These are phyloP conservation scores for Tetracladium setigerum DNA, from an alignment of 495 filamentous ascomycete species.

Conservation along the genomic window DNA sequence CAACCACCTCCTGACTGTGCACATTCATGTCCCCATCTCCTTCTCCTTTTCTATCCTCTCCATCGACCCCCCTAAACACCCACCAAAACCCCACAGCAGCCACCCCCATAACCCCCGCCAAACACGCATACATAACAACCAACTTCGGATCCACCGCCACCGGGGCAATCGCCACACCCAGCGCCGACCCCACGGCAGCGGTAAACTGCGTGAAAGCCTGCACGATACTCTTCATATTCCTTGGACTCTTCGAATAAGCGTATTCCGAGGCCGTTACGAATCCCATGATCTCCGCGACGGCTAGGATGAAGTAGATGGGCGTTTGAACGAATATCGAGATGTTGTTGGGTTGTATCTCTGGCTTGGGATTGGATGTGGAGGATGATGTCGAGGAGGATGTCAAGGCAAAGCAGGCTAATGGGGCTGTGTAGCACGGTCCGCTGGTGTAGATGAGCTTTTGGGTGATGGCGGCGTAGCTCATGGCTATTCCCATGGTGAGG, in stretches of 20 bases:
- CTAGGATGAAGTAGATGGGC: constrained; percentile 32
- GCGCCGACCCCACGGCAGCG: constrained; percentile 29
- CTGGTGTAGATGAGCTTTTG: constrained; percentile 40
- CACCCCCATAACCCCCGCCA: constrained; percentile 27
- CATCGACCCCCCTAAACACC: constrained; percentile 16
- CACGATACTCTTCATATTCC: constrained; percentile 32
- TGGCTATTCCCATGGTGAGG: constrained; percentile 31
- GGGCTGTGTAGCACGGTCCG: constrained; percentile 43
- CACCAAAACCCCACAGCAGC: constrained; percentile 25
- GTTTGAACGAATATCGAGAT: constrained; percentile 32
- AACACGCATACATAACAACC: constrained; percentile 36
- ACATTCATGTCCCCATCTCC: too few species aligned
- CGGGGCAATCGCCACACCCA: constrained; percentile 37
- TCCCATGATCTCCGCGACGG: constrained; percentile 34
- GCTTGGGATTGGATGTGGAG: too few species aligned
- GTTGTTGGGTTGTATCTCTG: too few species aligned
- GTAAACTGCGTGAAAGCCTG: constrained; percentile 31
- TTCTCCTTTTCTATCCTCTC: too few species aligned
- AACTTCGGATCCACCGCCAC: constrained; percentile 35
- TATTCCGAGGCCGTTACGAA: constrained; percentile 42
- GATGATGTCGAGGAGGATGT: too few species aligned
- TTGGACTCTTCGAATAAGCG: constrained; percentile 37
- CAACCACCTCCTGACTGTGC: too few species aligned
- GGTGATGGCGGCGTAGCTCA: constrained; percentile 41
- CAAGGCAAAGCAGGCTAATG: constrained; percentile 29